Percentiles rank a stretch among this genome's conserved stretches.
Conservation (phyloP, 176 grass and related monocot species). For the Eragrostis nindensis region DNA sequence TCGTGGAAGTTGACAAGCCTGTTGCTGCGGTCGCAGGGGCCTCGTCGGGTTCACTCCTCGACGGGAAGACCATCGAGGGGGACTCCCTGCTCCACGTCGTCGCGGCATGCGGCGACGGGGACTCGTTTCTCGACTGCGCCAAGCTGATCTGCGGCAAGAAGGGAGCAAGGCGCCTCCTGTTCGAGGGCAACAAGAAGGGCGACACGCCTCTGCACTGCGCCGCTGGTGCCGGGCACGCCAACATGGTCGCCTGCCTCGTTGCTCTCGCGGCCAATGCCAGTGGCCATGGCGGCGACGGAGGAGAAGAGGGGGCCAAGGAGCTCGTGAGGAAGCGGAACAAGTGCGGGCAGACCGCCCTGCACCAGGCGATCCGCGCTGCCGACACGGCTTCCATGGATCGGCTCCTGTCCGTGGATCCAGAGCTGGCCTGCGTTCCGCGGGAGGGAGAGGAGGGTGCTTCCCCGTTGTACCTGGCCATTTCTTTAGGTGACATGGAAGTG, state of each 20-base stretch:
- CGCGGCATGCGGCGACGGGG: not conserved
- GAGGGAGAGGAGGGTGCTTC: not conserved
- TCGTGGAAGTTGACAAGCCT: too few species aligned
- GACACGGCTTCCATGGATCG: not conserved
- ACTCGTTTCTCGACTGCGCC: not conserved
- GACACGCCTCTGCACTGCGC: slow-evolving; percentile 10
- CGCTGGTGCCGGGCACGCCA: not conserved
- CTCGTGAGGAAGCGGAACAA: not conserved
- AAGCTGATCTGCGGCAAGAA: not conserved
- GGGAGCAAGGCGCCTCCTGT: not conserved
- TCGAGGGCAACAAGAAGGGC: not conserved
- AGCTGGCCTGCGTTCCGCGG: not conserved
- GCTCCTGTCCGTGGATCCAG: not conserved
- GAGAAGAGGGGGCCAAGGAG: too few species aligned
- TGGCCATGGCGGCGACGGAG: too few species aligned
- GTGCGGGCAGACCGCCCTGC: not conserved
- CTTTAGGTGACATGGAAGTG: not conserved
- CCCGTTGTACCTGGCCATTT: slow-evolving; percentile 9
- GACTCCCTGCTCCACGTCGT: slow-evolving; percentile 6
- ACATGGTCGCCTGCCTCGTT: not conserved
- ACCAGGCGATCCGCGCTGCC: not conserved
- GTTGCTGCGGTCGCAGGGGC: too few species aligned
- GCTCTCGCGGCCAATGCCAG: not conserved
- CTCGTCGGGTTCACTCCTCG: too few species aligned
- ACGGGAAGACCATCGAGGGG: not conserved